Evolutionary conservation across 164 flowering plant genomes (phyloP).

Genomic region (Litsea cubeba): DNA sequence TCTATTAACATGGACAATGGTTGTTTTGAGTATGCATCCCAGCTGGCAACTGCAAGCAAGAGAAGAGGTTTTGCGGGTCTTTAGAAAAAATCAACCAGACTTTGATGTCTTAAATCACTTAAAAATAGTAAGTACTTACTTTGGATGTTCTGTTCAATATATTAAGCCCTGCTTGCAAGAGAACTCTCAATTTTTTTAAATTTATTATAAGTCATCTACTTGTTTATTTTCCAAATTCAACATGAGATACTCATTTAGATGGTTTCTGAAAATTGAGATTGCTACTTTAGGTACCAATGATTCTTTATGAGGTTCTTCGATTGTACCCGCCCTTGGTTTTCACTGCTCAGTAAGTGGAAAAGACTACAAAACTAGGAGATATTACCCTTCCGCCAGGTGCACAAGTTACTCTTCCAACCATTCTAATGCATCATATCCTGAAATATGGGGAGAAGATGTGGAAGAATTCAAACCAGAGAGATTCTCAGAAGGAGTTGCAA

Average conservation of each 20-base stretch:
- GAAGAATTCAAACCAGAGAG: conserved; percentile 11
- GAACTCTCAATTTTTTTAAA: neutral
- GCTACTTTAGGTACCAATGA: conserved; percentile 6
- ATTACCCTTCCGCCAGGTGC: neutral
- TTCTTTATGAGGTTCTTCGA: conserved; percentile 6
- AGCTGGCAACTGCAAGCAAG: conserved; percentile 50
- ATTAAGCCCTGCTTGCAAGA: neutral
- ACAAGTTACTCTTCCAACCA: neutral
- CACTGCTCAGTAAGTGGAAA: neutral
- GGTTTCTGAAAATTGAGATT: neutral
- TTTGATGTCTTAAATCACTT: conserved; percentile 20
- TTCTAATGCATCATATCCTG: conserved; percentile 2
- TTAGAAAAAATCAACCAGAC: conserved; percentile 20
- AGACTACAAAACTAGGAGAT: neutral
- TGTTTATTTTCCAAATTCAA: neutral
- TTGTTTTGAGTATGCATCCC: conserved; percentile 34
- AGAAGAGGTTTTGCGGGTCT: conserved; percentile 34
- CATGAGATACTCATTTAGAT: neutral
- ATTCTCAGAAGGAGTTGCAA: conserved; percentile 5
- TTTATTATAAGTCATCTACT: neutral
- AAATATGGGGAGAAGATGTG: conserved; percentile 12
- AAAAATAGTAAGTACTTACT: neutral
- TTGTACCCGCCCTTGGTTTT: conserved; percentile 2
- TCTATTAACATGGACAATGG: conserved; percentile 41
- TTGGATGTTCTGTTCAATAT: neutral